Conservation (phyloP, 1,284 basidiomycete genomes). For the Ganoderma meredithae region DNA sequence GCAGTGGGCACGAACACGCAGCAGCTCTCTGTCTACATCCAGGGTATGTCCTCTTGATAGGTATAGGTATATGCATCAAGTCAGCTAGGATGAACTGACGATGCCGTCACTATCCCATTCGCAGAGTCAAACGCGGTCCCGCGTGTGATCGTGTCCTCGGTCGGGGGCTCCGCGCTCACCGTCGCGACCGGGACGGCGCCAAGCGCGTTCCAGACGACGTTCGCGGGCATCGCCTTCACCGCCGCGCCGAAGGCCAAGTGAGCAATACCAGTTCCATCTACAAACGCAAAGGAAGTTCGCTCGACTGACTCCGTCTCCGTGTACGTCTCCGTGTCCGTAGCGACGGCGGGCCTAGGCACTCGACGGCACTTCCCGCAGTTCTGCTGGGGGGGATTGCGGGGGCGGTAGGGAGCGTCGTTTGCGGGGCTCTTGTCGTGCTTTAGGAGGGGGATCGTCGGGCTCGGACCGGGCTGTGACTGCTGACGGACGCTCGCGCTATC, state of each 20-base stretch:
- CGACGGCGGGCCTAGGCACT: slow-evolving; percentile 6
- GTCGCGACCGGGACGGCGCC: slow-evolving; percentile 32
- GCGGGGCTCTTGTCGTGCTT: slow-evolving; percentile 19
- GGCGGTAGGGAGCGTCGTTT: slow-evolving; percentile 13
- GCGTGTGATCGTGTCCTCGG: slow-evolving; percentile 38
- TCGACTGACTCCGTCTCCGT: no score
- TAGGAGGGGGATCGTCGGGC: slow-evolving; percentile 8
- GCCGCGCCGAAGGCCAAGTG: slow-evolving; percentile 21
- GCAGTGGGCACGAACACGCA: slow-evolving; percentile 12
- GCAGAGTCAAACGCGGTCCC: slow-evolving; percentile 35
- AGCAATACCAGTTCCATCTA: no score
- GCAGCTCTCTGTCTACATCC: slow-evolving; percentile 19
- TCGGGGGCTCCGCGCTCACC: slow-evolving; percentile 22
- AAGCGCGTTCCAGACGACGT: slow-evolving; percentile 32
- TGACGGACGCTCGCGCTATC: neutral
- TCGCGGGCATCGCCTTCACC: slow-evolving; percentile 38
- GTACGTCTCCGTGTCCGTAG: neutral
- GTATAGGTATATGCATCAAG: no score
- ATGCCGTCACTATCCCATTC: no score
- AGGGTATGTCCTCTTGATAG: slow-evolving; percentile 7
- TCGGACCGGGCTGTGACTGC: no score
- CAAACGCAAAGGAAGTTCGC: no score
- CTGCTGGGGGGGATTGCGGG: slow-evolving; percentile 12
- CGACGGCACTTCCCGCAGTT: neutral
- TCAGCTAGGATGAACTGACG: no score